Evolutionary conservation across 441 rosid species (phyloP).

Genomic region (Pelargonium cotyledonis): DNA sequence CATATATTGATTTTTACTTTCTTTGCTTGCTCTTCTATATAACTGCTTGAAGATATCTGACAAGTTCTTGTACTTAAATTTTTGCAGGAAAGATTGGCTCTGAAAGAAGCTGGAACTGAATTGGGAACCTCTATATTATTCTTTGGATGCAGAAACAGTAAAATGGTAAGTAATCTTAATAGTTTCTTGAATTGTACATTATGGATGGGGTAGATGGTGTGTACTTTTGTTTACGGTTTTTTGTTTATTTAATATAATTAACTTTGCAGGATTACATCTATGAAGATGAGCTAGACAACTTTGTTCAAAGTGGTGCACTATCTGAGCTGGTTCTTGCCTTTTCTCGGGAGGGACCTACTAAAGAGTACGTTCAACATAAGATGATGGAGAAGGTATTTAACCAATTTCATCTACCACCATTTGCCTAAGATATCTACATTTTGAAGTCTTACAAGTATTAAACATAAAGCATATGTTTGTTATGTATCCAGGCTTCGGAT

Average conservation of each 20-base stretch:
- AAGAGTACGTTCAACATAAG: slow-evolving; percentile 91
- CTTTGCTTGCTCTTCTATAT: neutral
- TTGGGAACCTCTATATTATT: slow-evolving; percentile 75
- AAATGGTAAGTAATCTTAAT: slow-evolving; percentile 40
- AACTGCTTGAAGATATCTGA: neutral
- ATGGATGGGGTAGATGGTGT: too few species aligned
- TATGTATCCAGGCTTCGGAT: slow-evolving; percentile 34
- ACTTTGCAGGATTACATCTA: slow-evolving; percentile 76
- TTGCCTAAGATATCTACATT: neutral
- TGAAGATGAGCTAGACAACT: slow-evolving; percentile 72
- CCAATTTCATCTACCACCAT: neutral
- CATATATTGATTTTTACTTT: neutral
- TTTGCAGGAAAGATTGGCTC: slow-evolving; percentile 65
- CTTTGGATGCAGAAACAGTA: slow-evolving; percentile 93
- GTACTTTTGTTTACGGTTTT: neutral
- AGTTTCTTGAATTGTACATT: slow-evolving; percentile 4
- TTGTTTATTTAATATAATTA: neutral
- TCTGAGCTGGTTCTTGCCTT: slow-evolving; percentile 83
- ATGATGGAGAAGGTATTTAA: slow-evolving; percentile 74
- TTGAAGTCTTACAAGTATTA: neutral
- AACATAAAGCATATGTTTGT: neutral
- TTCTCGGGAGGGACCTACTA: slow-evolving; percentile 93
- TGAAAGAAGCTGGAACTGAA: slow-evolving; percentile 74
- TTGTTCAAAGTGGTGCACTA: slow-evolving; percentile 62
- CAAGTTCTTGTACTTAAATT: neutral